These are phyloP conservation scores for Lodderomyces beijingensis DNA, from an alignment of 1,139 yeast genomes.

Conservation along the genomic window DNA sequence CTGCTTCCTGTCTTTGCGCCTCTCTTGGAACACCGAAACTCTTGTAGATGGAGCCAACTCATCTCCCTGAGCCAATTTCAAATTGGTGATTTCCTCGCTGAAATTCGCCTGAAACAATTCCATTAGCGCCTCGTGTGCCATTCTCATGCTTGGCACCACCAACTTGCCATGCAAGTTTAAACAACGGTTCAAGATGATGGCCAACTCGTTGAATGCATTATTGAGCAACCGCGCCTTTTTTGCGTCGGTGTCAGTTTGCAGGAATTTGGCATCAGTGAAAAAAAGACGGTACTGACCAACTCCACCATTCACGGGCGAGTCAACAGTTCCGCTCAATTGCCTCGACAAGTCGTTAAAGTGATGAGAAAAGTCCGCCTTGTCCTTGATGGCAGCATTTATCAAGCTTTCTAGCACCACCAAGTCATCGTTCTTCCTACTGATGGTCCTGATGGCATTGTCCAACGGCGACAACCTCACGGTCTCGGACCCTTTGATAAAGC, in stretches of 20 bases:
- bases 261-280: constrained; percentile 42
- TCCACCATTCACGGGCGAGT: constrained; percentile 92
- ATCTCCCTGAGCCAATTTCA: constrained; percentile 20
- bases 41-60: constrained; percentile 9
- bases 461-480: constrained; percentile 74
- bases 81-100: constrained; percentile 52
- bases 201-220: constrained; percentile 66
- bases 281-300: constrained; percentile 79
- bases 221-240: constrained; percentile 48
- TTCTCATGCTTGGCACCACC: constrained; percentile 53
- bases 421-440: constrained; percentile 67
- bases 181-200: constrained; percentile 62
- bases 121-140: constrained; percentile 64
- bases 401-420: constrained; percentile 63
- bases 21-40: constrained; percentile 14
- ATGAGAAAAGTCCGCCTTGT: constrained; percentile 46
- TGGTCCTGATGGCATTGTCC: constrained; percentile 72
- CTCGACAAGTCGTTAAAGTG: constrained; percentile 68
- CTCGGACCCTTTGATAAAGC: constrained; percentile 57
- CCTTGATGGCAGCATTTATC: constrained; percentile 53
- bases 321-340: constrained; percentile 82
- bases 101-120: constrained; percentile 67
- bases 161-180: constrained; percentile 65
- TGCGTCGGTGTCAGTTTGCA: constrained; percentile 37
- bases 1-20: too few species aligned